A percentile compares a stretch with the other conserved stretches of the same genome.
Conservation (phyloP, 768 basidiomycete genomes). For the Leccinum boreale region DNA sequence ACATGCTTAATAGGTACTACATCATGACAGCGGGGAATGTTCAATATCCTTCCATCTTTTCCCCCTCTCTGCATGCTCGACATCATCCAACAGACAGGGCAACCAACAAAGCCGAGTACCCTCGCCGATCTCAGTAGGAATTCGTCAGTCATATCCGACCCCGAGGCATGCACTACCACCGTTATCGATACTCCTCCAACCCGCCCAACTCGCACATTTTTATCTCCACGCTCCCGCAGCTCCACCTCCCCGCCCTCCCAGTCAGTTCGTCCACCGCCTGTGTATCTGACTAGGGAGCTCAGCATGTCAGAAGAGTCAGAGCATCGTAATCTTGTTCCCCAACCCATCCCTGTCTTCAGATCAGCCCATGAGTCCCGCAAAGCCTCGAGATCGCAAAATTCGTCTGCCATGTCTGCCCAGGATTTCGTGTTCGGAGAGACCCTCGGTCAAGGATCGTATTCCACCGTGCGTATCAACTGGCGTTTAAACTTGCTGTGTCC, state of each 20-base stretch:
- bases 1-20: too few species aligned
- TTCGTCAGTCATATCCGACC: conserved; percentile 70
- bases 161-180: conserved; percentile 42
- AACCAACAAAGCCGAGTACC: neutral
- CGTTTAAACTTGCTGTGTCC: conserved; percentile 4
- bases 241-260: conserved; percentile 40
- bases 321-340: conserved; percentile 6
- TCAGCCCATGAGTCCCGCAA: conserved; percentile 34
- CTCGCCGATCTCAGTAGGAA: conserved; percentile 72
- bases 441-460: conserved; percentile 83
- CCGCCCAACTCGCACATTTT: conserved; percentile 59
- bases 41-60: neutral
- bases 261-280: conserved; percentile 42
- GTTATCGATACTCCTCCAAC: conserved; percentile 42
- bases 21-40: too few species aligned
- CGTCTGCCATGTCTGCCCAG: conserved; percentile 45
- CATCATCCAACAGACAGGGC: neutral
- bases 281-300: conserved; percentile 56
- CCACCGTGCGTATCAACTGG: conserved; percentile 52
- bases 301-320: conserved; percentile 36
- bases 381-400: conserved; percentile 40
- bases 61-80: too few species aligned
- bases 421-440: conserved; percentile 73
- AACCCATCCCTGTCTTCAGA: conserved; percentile 3
- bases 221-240: conserved; percentile 58